phyloP scores from a whole-genome alignment of 768 basidiomycete genomes.

The Serendipita sp. region DNA sequence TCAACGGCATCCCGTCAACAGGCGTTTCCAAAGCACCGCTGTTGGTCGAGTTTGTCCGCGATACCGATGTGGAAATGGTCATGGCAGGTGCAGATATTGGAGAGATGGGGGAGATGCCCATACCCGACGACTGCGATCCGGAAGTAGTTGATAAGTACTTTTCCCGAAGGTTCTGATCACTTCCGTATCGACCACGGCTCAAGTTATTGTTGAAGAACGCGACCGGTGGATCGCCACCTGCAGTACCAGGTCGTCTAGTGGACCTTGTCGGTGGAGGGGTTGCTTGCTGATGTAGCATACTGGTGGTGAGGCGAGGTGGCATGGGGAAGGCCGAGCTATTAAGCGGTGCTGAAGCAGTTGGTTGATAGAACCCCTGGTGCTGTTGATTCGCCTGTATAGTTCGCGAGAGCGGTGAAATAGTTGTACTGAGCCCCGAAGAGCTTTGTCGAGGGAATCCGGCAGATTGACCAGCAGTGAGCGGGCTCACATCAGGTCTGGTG shows the following conservation, averaged over 20 bases:
- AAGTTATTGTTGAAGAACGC: neutral
- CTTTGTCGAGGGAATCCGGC: neutral
- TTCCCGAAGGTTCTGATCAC: conserved; percentile 4
- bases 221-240: conserved; percentile 2
- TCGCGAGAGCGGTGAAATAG: neutral
- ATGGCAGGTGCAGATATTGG: neutral
- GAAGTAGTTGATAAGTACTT: neutral
- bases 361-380: neutral
- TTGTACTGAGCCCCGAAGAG: neutral
- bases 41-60: neutral
- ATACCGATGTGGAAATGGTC: conserved; percentile 1
- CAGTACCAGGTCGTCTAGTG: neutral
- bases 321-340: neutral
- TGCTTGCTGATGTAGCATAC: neutral
- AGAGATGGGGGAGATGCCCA: neutral
- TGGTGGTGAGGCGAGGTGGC: neutral
- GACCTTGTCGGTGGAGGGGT: neutral
- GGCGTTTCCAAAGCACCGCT: conserved; percentile 1
- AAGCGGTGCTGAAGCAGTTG: neutral
- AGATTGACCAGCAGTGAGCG: neutral
- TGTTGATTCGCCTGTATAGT: neutral
- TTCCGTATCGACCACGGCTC: neutral
- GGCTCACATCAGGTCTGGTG: neutral
- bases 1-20: neutral
- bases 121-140: neutral